Evolutionary conservation across 2,329 filamentous ascomycete genomes (phyloP).

Genomic region (Tolypocladium capitatum): DNA sequence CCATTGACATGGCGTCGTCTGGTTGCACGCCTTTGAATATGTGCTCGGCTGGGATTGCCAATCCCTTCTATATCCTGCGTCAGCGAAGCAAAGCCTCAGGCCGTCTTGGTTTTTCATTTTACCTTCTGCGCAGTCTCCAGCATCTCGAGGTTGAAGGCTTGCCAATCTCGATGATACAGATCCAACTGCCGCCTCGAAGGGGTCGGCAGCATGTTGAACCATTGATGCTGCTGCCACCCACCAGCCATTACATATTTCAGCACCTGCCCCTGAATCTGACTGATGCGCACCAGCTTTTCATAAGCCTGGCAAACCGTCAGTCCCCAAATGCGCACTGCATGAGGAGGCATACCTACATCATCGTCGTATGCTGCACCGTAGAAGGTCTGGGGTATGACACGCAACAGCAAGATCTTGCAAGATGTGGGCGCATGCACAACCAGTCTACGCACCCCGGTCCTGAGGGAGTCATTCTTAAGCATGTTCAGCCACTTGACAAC

Average conservation of each 20-base stretch:
- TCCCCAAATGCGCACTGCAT: neutral
- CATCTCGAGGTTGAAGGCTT: neutral
- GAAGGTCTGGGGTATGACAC: neutral
- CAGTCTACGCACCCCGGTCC: neutral
- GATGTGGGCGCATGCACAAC: neutral
- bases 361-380: neutral
- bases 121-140: neutral
- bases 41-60: neutral
- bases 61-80: neutral
- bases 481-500: neutral
- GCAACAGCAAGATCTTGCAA: neutral
- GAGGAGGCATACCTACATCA: neutral
- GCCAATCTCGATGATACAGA: neutral
- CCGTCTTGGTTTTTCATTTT: too few relatives aligned
- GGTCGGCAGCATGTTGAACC: neutral
- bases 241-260: neutral
- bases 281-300: neutral
- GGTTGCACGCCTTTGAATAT: neutral
- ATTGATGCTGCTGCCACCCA: neutral
- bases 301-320: neutral
- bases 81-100: neutral
- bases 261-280: neutral
- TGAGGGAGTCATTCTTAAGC: neutral
- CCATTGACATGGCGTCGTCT: neutral
- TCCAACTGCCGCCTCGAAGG: neutral